A percentile compares a stretch with the other conserved stretches of the same genome.
Conservation (phyloP, 2,329 filamentous ascomycete genomes). For the Cordyceps cicadae region DNA sequence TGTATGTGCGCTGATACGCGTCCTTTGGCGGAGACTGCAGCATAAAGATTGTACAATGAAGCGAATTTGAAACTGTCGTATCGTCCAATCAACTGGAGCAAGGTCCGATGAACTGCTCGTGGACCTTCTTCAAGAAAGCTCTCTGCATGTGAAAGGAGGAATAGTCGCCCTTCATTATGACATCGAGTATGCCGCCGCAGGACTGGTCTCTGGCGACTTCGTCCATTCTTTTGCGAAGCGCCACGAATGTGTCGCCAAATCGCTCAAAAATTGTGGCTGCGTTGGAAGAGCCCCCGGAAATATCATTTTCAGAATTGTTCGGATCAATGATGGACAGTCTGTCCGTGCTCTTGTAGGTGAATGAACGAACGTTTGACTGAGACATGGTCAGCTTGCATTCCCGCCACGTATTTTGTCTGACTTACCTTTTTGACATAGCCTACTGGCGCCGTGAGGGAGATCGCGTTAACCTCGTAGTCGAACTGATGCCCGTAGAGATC, state of each 20-base stretch:
- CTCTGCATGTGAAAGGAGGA: constrained; percentile 63
- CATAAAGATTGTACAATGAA: constrained; percentile 4
- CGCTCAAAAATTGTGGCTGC: constrained; percentile 57
- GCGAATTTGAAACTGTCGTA: constrained; percentile 1
- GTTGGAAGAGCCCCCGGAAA: constrained; percentile 75
- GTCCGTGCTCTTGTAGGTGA: constrained; percentile 52
- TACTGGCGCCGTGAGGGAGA: constrained; percentile 62
- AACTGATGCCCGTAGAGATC: constrained; percentile 83
- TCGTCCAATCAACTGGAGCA: constrained; percentile 20
- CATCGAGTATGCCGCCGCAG: constrained; percentile 49
- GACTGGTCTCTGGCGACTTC: constrained; percentile 32
- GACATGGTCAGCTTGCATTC: constrained; percentile 4
- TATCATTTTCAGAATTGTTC: constrained; percentile 77
- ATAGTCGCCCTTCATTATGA: constrained; percentile 73
- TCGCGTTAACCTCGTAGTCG: constrained; percentile 60
- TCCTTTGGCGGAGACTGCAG: neutral
- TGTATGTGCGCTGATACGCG: neutral
- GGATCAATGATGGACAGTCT: constrained; percentile 87
- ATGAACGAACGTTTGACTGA: constrained; percentile 35
- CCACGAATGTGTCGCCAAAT: constrained; percentile 58
- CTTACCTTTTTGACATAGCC: constrained; percentile 69
- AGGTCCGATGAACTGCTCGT: constrained; percentile 31
- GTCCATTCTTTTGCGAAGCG: constrained; percentile 50
- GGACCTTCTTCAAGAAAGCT: constrained; percentile 48
- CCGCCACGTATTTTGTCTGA: constrained; percentile 6